A percentile compares a stretch with the other conserved stretches of the same genome.
These are phyloP conservation scores for Venturia asperata DNA, from an alignment of 2,329 filamentous ascomycete genomes.

Conservation along the genomic window DNA sequence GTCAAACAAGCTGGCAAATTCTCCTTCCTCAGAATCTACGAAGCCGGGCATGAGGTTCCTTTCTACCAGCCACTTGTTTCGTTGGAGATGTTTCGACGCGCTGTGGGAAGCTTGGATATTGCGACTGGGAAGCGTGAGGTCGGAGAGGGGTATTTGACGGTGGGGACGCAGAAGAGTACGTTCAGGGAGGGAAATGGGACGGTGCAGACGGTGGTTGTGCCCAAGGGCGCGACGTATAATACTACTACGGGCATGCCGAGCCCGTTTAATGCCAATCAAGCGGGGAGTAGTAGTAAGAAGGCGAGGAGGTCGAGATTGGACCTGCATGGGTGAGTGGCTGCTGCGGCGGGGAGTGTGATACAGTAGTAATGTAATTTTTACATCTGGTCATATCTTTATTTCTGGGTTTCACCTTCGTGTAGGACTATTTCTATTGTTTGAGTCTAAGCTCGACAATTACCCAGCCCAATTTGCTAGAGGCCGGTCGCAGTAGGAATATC, in stretches of 20 bases:
- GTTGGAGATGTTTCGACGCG: constrained; percentile 45
- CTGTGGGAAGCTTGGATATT: constrained; percentile 43
- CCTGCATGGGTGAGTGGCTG: no score
- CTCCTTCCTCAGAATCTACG: constrained; percentile 45
- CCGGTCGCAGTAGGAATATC: no score
- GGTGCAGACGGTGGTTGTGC: constrained; percentile 39
- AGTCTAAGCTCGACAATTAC: no score
- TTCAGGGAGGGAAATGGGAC: constrained; percentile 41
- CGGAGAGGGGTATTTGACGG: constrained; percentile 28
- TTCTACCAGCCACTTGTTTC: constrained; percentile 49
- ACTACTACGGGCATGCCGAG: constrained; percentile 38
- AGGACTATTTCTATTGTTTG: no score
- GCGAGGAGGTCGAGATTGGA: not conserved
- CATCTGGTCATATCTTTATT: not conserved
- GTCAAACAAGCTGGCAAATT: constrained; percentile 46
- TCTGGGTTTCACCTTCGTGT: no score
- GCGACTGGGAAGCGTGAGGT: constrained; percentile 39
- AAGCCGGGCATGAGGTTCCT: constrained; percentile 45
- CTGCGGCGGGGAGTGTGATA: not conserved
- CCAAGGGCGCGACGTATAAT: constrained; percentile 43
- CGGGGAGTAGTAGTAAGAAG: not conserved
- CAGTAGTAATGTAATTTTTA: not conserved
- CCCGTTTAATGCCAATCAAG: constrained; percentile 21
- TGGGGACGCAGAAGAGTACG: constrained; percentile 31
- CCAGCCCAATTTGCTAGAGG: no score